Percentiles rank a stretch among this genome's conserved stretches.
These are phyloP conservation scores for Baeospora myosura DNA, from an alignment of 1,284 basidiomycete species.

Conservation along the genomic window DNA sequence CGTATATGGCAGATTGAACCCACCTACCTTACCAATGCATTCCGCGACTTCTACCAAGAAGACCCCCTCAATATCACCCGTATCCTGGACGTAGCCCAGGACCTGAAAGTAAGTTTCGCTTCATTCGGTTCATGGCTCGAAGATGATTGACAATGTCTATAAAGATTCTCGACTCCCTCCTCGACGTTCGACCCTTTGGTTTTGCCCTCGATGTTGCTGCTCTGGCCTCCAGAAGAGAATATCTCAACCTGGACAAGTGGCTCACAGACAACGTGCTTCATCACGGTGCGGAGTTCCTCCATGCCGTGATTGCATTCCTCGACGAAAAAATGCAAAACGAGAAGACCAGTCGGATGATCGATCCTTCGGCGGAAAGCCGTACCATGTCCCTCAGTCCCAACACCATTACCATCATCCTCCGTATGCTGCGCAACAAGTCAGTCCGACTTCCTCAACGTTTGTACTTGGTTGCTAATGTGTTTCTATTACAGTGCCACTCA, in stretches of 20 bases:
- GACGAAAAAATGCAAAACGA: slow-evolving; percentile 90
- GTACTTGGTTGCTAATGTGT: slow-evolving; percentile 11
- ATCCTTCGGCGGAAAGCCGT: slow-evolving; percentile 69
- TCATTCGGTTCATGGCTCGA: background rate
- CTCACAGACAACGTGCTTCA: slow-evolving; percentile 78
- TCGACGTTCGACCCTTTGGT: slow-evolving; percentile 81
- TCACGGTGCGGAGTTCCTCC: slow-evolving; percentile 82
- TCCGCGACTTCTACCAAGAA: slow-evolving; percentile 89
- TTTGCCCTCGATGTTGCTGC: slow-evolving; percentile 92
- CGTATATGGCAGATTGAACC: slow-evolving; percentile 90
- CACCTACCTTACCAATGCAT: slow-evolving; percentile 76
- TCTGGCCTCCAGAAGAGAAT: slow-evolving; percentile 86
- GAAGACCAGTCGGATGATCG: slow-evolving; percentile 70
- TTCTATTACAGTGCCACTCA: slow-evolving; percentile 43
- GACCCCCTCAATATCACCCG: slow-evolving; percentile 90
- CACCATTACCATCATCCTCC: slow-evolving; percentile 88
- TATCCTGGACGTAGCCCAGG: slow-evolving; percentile 92
- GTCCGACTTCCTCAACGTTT: slow-evolving; percentile 18
- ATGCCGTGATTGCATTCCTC: slow-evolving; percentile 81
- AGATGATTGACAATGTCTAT: background rate
- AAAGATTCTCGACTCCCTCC: slow-evolving; percentile 83
- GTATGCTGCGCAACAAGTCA: slow-evolving; percentile 76
- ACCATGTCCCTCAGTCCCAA: slow-evolving; percentile 80
- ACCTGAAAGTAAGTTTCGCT: slow-evolving; percentile 66
- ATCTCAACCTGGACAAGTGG: slow-evolving; percentile 96